These are phyloP conservation scores for Asterionellopsis glacialis DNA, from an alignment of 108 stramenopile genomes.

Conservation along the genomic window DNA sequence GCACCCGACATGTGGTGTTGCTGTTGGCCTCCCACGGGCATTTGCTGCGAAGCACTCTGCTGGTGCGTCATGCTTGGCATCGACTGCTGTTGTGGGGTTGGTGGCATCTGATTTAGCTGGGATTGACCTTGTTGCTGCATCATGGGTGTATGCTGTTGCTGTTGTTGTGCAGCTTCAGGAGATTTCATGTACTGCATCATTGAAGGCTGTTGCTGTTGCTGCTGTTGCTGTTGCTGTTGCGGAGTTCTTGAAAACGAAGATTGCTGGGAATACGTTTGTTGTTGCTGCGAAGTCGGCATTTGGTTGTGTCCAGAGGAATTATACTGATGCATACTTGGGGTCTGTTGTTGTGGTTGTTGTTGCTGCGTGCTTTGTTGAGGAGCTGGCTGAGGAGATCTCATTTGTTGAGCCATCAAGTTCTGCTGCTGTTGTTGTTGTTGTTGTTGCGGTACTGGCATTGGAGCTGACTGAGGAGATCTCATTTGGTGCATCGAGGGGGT, in stretches of 20 bases:
- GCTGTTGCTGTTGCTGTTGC: slow-evolving; percentile 2
- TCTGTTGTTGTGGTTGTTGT: neutral
- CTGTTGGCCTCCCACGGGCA: no score
- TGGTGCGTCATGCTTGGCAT: no score
- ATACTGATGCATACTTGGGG: no score
- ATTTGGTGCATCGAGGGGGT: no score
- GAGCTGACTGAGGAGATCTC: no score
- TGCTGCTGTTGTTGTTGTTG: neutral
- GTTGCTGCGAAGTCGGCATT: slow-evolving; percentile 5
- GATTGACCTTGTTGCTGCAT: slow-evolving; percentile 1
- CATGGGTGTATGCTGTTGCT: slow-evolving; percentile 4
- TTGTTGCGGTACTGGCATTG: no score
- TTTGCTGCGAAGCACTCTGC: no score
- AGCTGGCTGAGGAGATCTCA: neutral
- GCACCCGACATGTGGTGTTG: no score
- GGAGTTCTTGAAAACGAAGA: neutral
- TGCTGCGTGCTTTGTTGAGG: neutral
- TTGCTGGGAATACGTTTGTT: neutral
- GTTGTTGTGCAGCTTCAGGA: slow-evolving; percentile 8
- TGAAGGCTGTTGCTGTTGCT: neutral
- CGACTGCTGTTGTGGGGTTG: no score
- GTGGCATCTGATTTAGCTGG: neutral
- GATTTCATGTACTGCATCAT: neutral
- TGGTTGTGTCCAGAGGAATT: neutral
- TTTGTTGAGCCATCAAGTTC: neutral